Percentiles rank a stretch among this genome's conserved stretches.
phyloP scores from a whole-genome alignment of 768 basidiomycete species.

The Tulasnella calospora region DNA sequence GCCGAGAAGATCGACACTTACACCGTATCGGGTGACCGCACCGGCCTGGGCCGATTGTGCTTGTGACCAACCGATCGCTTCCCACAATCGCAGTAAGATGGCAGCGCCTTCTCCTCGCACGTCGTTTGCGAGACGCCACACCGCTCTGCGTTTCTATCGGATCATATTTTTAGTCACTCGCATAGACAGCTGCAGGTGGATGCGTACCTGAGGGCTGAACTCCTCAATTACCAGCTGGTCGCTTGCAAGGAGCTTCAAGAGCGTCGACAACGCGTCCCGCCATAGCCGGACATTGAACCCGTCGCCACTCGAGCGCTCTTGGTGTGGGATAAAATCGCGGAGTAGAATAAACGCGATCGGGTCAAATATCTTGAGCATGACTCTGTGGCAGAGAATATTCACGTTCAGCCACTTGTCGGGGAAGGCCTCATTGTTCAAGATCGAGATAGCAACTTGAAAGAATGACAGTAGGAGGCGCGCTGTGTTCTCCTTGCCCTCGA shows the following conservation, averaged over 20 bases:
- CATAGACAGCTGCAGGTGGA: constrained; percentile 28
- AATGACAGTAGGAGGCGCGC: constrained; percentile 64
- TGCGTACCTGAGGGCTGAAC: constrained; percentile 77
- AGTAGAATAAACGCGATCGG: constrained; percentile 72
- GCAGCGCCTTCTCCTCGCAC: constrained; percentile 86
- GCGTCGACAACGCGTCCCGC: constrained; percentile 73
- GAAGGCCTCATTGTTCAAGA: constrained; percentile 83
- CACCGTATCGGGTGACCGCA: constrained; percentile 60
- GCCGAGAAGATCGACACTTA: constrained; percentile 39
- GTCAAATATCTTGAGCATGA: constrained; percentile 83
- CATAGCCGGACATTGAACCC: constrained; percentile 75
- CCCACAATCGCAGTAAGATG: constrained; percentile 77
- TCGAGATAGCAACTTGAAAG: constrained; percentile 75
- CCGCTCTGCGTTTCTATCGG: constrained; percentile 80
- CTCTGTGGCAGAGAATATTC: constrained; percentile 80
- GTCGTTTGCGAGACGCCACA: constrained; percentile 95
- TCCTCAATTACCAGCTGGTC: constrained; percentile 93
- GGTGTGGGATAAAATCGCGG: constrained; percentile 73
- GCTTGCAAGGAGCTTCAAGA: constrained; percentile 79
- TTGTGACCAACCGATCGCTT: constrained; percentile 74
- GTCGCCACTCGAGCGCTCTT: constrained; percentile 38
- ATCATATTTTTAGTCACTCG: constrained; percentile 14
- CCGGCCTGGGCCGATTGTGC: constrained; percentile 49
- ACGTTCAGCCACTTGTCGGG: constrained; percentile 89
- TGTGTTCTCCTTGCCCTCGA: constrained; percentile 82